phyloP scores from a whole-genome alignment of 2,329 filamentous ascomycete genomes.

The Thelonectria blattea region DNA sequence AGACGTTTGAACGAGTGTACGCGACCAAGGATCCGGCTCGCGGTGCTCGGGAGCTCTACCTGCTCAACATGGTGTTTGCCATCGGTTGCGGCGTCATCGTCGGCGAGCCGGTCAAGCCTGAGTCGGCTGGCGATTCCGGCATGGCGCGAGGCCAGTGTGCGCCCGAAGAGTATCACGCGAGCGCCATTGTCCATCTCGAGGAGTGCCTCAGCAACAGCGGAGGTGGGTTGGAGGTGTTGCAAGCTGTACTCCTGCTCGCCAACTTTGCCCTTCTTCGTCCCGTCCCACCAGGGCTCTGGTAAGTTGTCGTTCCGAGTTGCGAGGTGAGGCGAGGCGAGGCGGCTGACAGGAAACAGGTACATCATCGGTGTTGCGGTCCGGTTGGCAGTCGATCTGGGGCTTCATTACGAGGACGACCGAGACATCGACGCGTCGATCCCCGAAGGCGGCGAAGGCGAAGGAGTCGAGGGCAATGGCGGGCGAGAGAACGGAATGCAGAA shows the following conservation, averaged over 20 bases:
- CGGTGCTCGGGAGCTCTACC: slow-evolving; percentile 83
- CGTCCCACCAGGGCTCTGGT: slow-evolving; percentile 91
- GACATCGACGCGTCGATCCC: slow-evolving; percentile 65
- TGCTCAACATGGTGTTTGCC: slow-evolving; percentile 96
- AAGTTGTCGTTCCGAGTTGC: slow-evolving; percentile 30
- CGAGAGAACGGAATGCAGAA: slow-evolving; percentile 47
- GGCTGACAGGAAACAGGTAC: slow-evolving; percentile 59
- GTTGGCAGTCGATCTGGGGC: slow-evolving; percentile 85
- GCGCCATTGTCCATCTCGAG: slow-evolving; percentile 90
- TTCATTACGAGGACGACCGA: slow-evolving; percentile 90
- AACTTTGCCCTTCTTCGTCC: slow-evolving; percentile 91
- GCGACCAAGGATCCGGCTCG: slow-evolving; percentile 68
- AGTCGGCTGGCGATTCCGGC: slow-evolving; percentile 44
- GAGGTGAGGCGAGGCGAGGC: slow-evolving; percentile 6
- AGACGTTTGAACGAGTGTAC: slow-evolving; percentile 84
- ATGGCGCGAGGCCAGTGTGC: slow-evolving; percentile 60
- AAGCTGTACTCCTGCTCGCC: slow-evolving; percentile 88
- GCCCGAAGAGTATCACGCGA: slow-evolving; percentile 95
- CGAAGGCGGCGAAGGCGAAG: slow-evolving; percentile 45
- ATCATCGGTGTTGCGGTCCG: slow-evolving; percentile 94
- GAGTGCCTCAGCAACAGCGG: slow-evolving; percentile 83
- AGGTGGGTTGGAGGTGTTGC: slow-evolving; percentile 90
- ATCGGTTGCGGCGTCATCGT: slow-evolving; percentile 95
- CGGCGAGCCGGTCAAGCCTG: slow-evolving; percentile 62
- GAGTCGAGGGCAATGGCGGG: slow-evolving; percentile 42